Evolutionary conservation across 2,329 filamentous ascomycete genomes (phyloP), one percentile per base, ranked within the genome.

Genomic region (Exophiala oligosperma): DNA sequence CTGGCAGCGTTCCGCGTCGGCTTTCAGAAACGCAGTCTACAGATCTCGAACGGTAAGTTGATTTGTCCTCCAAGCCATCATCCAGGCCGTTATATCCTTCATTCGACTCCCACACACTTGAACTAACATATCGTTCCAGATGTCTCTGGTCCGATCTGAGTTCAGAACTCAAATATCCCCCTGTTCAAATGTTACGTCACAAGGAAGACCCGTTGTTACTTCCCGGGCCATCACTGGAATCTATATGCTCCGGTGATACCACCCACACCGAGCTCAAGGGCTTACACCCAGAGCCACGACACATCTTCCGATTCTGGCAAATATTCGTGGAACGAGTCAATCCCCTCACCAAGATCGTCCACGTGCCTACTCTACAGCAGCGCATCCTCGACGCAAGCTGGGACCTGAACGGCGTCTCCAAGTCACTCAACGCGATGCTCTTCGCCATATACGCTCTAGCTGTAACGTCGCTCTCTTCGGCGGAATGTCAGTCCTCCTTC

Each of bases 311-410:
- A 35, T 66, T 75, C 8, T 90, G 87, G 87, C 86, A 89, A 70
- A 79, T 84, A 14, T 90, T 88, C 67, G 79, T 90, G 43, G 82
- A 85, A 62, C 89, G 89, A 65, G 83, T 90, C 64, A 85, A 90
- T 64, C 85, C 87, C 0, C 69, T 91, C 4, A 76, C 89, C 48
- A 90, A 89, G 67, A 77, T 90, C 56, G 86, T 84, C 0, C 87
- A 90, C 67, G 81, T 84, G 0, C 85, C 86, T 0, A 88, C 81
- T 1, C 73, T 89, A 1, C 86, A 90, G 68, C 76, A 74, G n/a
- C 81, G 81, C 52, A 81, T 90, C 40, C 81, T 90, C 51, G 83
- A 86, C 57, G 85, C 85, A 6, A 81, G 80, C 37, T 79, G 81
- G 2, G 78, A 84, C 52, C 69, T 84, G 4, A 73, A 78, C 28